Conservation (phyloP, 2,329 filamentous ascomycete species). For the Biscogniauxia sp. region DNA sequence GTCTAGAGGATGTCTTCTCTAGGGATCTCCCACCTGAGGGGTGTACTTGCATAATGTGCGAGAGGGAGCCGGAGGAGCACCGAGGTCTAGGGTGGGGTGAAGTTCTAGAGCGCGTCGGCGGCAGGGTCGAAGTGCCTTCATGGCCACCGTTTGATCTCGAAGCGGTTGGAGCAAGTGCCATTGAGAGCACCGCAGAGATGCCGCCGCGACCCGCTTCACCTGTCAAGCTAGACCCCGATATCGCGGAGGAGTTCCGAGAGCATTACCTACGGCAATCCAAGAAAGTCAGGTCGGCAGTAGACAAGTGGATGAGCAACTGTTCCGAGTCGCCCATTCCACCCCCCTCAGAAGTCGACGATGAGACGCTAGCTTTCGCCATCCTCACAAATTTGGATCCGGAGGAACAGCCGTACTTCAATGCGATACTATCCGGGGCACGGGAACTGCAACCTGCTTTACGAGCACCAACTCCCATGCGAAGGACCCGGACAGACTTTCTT, state of each 20-base stretch:
- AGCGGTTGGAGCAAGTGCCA: conserved; percentile 58
- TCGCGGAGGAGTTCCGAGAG: conserved; percentile 88
- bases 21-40: conserved; percentile 83
- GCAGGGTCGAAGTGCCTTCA: conserved; percentile 76
- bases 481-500: conserved; percentile 69
- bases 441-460: conserved; percentile 56
- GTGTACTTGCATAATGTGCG: conserved; percentile 86
- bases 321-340: conserved; percentile 70
- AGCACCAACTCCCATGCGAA: conserved; percentile 67
- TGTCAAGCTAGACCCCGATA: conserved; percentile 83
- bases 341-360: conserved; percentile 88
- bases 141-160: conserved; percentile 87
- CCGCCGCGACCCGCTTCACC: conserved; percentile 58
- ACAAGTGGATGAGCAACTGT: conserved; percentile 83
- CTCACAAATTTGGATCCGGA: conserved; percentile 77
- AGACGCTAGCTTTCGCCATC: conserved; percentile 91
- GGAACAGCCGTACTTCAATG: conserved; percentile 78
- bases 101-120: conserved; percentile 88
- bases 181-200: conserved; percentile 60
- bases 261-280: conserved; percentile 90
- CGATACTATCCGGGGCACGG: conserved; percentile 63
- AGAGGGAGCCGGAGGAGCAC: conserved; percentile 57
- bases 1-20: conserved; percentile 91
- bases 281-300: conserved; percentile 87
- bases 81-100: conserved; percentile 90